Evolutionary conservation across 2,329 filamentous ascomycete species (phyloP), one percentile per base, ranked within the genome.

Genomic region (Calonectria pauciramosa): DNA sequence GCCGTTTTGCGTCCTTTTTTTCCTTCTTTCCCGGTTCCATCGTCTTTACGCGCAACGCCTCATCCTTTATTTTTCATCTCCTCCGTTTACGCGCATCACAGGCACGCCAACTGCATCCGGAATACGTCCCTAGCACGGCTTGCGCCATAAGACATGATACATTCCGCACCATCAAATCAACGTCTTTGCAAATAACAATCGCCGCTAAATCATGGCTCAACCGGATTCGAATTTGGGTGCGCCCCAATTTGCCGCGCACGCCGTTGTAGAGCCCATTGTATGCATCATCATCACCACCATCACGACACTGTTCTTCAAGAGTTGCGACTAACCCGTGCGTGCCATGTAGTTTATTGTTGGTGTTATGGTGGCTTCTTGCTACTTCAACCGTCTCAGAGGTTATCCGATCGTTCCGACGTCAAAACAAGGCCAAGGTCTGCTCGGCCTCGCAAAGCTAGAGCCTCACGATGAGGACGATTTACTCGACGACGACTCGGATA

Each of bases 331-430:
- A 63, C 34, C 18, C 7, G 14, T 7, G 23, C 23, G 1, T 13
- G 9, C 16, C 1, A 28, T 41, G 2, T 36, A 82, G 81, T 73
- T 80, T 14, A 80, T 82, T 44, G 79, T 82, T 2, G 75, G 78
- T 60, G 77, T 82, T 72, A 82, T 82, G 81, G 14, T 82, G n/a
- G 77, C 69, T 2, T 79, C 81, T 6, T 82, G 81, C 68, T 82
- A 82, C 76, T 47, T 82, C 34, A 82, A 82, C 47, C 81, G 81
- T 20, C 79, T 76, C 13, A 80, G 80, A 32, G 76, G 76, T 64
- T 82, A 80, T 67, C 64, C 75, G 64, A 77, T 63, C 34, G 56
- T 41, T 82, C 72, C 52, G 68, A 30, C 77, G 79, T 72, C 71
- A 1, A 76, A 77, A 41, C 65, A 75, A 44, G 77, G 81, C 30